phyloP scores from a whole-genome alignment of 1,284 basidiomycete genomes.

The Trametes polyzona region DNA sequence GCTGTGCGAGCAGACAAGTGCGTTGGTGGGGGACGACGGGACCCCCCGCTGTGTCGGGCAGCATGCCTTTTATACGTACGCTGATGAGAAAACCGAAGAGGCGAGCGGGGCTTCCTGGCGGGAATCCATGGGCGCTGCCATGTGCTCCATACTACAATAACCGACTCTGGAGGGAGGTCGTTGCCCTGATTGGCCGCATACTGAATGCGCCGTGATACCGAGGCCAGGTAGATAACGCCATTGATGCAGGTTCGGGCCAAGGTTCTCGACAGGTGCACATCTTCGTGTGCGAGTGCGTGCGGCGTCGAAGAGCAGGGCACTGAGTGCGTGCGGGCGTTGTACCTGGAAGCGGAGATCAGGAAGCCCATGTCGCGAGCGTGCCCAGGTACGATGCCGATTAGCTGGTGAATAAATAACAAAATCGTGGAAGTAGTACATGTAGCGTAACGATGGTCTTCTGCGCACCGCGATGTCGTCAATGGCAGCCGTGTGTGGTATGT shows the following conservation, averaged over 20 bases:
- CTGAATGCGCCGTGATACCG: neutral
- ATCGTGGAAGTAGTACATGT: constrained; percentile 22
- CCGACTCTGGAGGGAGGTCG: neutral
- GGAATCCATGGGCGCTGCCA: constrained; percentile 3
- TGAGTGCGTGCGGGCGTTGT: neutral
- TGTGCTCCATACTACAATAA: constrained; percentile 5
- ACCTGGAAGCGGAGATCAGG: constrained; percentile 9
- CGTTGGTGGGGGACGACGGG: neutral
- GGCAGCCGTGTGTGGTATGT: constrained; percentile 6
- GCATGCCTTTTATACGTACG: constrained; percentile 6
- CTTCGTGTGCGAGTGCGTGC: neutral
- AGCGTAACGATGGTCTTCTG: constrained; percentile 17
- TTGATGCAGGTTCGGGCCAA: constrained; percentile 3
- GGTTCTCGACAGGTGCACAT: neutral
- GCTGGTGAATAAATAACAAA: constrained; percentile 15
- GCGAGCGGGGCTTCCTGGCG: neutral
- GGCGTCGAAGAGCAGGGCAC: neutral
- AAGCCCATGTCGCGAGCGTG: neutral
- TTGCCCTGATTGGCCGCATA: constrained; percentile 4
- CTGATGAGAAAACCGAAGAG: constrained; percentile 8
- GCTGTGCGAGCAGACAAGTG: neutral
- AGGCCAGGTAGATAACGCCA: constrained; percentile 4
- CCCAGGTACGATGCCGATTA: constrained; percentile 1
- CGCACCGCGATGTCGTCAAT: constrained; percentile 20
- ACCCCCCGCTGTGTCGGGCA: neutral